These are phyloP conservation scores for Exobasidium cylindrosporum DNA, from an alignment of 1,284 basidiomycete species.

Conservation along the genomic window DNA sequence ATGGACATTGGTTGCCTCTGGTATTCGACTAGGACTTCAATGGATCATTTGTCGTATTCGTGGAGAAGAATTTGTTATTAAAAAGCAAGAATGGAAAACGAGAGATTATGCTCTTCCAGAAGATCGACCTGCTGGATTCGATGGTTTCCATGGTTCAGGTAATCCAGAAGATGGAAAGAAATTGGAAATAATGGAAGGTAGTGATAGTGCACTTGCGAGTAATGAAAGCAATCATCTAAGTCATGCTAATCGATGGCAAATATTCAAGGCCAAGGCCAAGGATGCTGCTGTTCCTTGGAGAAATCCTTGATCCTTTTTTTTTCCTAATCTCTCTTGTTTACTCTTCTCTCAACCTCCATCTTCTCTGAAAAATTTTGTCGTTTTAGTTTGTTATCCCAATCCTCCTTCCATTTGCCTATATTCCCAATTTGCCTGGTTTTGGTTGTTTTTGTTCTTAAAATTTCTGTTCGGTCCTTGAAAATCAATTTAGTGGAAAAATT, in stretches of 20 bases:
- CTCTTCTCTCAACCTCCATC: not conserved
- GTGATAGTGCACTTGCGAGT: not conserved
- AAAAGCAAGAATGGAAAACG: constrained; percentile 32
- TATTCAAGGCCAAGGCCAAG: not conserved
- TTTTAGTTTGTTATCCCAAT: not conserved
- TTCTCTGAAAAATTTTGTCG: not conserved
- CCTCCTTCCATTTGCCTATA: not conserved
- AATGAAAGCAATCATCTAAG: not conserved
- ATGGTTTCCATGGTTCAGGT: constrained; percentile 30
- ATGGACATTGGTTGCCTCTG: constrained; percentile 43
- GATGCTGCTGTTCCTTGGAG: not conserved
- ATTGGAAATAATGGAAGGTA: constrained; percentile 1
- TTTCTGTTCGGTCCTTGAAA: too few relatives aligned
- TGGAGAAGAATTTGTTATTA: constrained; percentile 32
- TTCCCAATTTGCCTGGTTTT: too few relatives aligned
- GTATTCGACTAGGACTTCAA: constrained; percentile 22
- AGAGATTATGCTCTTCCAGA: constrained; percentile 37
- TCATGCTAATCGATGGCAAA: not conserved
- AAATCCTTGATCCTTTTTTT: not conserved
- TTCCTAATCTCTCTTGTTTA: not conserved
- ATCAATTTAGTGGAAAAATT: too few relatives aligned
- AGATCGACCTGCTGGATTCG: constrained; percentile 37
- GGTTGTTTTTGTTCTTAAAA: too few relatives aligned
- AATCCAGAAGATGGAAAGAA: constrained; percentile 38
- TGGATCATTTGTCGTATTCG: constrained; percentile 30